A percentile compares a stretch with the other conserved stretches of the same genome.
These are phyloP conservation scores for Penicillium paxilli DNA, from an alignment of 495 filamentous ascomycete species.

Conservation along the genomic window DNA sequence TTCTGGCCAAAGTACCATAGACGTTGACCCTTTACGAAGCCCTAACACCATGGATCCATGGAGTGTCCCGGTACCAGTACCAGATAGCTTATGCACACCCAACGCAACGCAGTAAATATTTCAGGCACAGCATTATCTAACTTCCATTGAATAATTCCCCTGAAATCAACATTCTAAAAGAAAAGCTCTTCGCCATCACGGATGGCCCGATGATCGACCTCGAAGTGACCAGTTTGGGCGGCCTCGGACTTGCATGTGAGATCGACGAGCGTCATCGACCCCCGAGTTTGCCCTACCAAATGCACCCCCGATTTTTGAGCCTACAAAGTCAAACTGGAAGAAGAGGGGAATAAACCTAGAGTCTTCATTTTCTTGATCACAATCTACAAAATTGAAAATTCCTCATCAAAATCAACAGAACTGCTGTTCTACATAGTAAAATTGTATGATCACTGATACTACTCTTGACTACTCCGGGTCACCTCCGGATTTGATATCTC, in stretches of 20 bases:
- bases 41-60: too few relatives aligned
- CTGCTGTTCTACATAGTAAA: not conserved
- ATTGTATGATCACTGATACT: too few relatives aligned
- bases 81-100: too few relatives aligned
- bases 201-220: not conserved
- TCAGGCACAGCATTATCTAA: conserved; percentile 7
- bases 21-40: too few relatives aligned
- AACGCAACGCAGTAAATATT: too few relatives aligned
- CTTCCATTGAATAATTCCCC: not conserved
- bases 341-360: not conserved
- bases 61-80: too few relatives aligned
- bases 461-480: too few relatives aligned
- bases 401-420: too few relatives aligned
- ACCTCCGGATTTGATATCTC: not conserved
- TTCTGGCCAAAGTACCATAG: too few relatives aligned
- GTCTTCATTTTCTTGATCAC: too few relatives aligned
- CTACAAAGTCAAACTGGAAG: not conserved
- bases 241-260: conserved; percentile 4
- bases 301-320: not conserved
- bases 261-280: not conserved
- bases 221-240: not conserved
- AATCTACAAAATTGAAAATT: too few relatives aligned
- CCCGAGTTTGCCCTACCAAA: not conserved
- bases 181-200: too few relatives aligned
- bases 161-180: not conserved